These are phyloP conservation scores for Odontarrhena argentea DNA, from an alignment of 345 rosid genomes.

Conservation along the genomic window DNA sequence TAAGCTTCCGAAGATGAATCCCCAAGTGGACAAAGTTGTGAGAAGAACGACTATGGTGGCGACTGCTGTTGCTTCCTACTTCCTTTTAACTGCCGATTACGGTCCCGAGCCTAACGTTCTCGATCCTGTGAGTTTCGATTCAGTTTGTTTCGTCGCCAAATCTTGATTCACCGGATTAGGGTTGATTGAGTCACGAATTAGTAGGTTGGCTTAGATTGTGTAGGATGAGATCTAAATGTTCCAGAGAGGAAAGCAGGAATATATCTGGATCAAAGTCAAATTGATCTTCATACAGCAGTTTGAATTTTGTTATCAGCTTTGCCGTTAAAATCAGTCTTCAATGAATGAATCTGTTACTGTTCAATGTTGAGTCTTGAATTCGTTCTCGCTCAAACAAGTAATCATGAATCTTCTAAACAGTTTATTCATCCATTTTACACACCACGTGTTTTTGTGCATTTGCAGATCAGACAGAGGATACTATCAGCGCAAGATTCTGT, in stretches of 20 bases:
- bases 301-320: background rate
- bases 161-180: too few relatives aligned
- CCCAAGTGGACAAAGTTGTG: conserved; percentile 70
- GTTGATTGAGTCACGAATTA: too few relatives aligned
- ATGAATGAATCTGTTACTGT: background rate
- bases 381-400: too few relatives aligned
- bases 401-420: background rate
- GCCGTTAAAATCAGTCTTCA: background rate
- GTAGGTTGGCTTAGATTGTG: too few relatives aligned
- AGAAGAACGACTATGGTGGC: conserved; percentile 83
- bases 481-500: conserved; percentile 56
- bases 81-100: conserved; percentile 87
- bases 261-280: background rate
- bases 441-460: conserved; percentile 15
- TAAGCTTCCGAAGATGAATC: conserved; percentile 46
- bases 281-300: background rate
- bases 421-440: background rate
- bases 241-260: background rate
- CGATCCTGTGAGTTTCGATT: conserved; percentile 63
- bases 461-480: conserved; percentile 73
- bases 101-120: conserved; percentile 84
- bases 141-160: too few relatives aligned
- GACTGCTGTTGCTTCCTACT: conserved; percentile 74
- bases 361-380: background rate
- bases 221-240: too few relatives aligned